phyloP scores from a whole-genome alignment of 495 filamentous ascomycete species.

The Immersiella caudata region DNA sequence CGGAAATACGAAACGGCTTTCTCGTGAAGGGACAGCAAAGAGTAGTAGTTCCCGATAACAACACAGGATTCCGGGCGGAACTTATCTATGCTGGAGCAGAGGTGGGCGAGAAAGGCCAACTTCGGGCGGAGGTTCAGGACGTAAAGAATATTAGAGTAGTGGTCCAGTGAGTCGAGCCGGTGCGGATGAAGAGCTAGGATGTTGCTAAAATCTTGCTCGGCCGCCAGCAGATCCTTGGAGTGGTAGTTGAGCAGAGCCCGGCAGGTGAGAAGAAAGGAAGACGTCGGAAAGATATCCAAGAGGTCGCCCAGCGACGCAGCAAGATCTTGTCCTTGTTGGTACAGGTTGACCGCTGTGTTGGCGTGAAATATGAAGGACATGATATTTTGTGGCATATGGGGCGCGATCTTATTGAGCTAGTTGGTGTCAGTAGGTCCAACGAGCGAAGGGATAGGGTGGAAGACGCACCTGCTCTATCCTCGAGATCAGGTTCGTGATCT shows the following conservation, averaged over 20 bases:
- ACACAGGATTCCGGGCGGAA: constrained; percentile 98
- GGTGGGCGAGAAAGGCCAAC: constrained; percentile 86
- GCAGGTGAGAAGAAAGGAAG: constrained; percentile 86
- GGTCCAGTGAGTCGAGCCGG: constrained; percentile 85
- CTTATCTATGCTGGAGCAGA: constrained; percentile 87
- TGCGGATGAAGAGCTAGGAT: constrained; percentile 81
- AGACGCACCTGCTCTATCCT: constrained; percentile 75
- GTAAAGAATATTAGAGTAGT: constrained; percentile 96
- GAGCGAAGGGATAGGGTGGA: background rate
- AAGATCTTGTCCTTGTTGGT: constrained; percentile 74
- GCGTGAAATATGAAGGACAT: constrained; percentile 93
- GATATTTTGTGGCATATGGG: constrained; percentile 80
- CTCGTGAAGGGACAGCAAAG: constrained; percentile 88
- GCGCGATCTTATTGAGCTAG: constrained; percentile 53
- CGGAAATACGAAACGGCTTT: constrained; percentile 99
- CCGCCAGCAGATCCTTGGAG: constrained; percentile 86
- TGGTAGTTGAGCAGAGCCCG: constrained; percentile 89
- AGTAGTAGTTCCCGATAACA: constrained; percentile 97
- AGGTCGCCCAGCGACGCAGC: constrained; percentile 76
- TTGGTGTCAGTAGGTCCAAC: constrained; percentile 21
- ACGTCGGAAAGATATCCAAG: constrained; percentile 78
- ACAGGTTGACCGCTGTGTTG: constrained; percentile 85
- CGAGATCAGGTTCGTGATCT: constrained; percentile 75
- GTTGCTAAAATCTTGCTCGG: constrained; percentile 81
- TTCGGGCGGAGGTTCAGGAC: constrained; percentile 86